These are phyloP conservation scores for Cyberlindnera euphorbiae DNA, from an alignment of 805 yeast species.

Conservation along the genomic window DNA sequence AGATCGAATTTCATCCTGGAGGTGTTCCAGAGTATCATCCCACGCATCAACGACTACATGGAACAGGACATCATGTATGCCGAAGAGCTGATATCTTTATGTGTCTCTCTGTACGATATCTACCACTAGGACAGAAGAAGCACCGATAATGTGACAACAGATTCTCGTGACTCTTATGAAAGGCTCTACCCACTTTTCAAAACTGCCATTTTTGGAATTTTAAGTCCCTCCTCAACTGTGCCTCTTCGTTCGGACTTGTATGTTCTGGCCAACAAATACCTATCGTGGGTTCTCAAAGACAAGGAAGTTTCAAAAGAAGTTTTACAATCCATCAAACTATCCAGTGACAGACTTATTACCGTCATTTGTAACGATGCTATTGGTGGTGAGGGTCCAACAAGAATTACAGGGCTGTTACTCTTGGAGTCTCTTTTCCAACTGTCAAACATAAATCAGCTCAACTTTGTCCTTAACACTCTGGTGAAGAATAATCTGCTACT, in stretches of 20 bases:
- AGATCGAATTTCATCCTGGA: constrained; percentile 66
- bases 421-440: constrained; percentile 62
- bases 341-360: constrained; percentile 60
- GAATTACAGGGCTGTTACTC: constrained; percentile 71
- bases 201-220: constrained; percentile 69
- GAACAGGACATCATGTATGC: constrained; percentile 63
- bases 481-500: constrained; percentile 62
- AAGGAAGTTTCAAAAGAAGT: constrained; percentile 42
- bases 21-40: constrained; percentile 69
- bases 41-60: constrained; percentile 71
- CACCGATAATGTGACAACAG: constrained; percentile 29
- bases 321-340: constrained; percentile 46
- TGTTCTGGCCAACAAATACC: constrained; percentile 60
- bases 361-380: constrained; percentile 74
- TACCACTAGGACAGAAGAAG: constrained; percentile 45
- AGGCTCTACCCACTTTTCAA: constrained; percentile 66
- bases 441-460: constrained; percentile 44
- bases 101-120: constrained; percentile 63
- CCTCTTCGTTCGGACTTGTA: constrained; percentile 75
- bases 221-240: constrained; percentile 63
- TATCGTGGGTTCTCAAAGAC: constrained; percentile 45
- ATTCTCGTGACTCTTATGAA: constrained; percentile 39
- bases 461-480: constrained; percentile 55
- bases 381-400: constrained; percentile 68
- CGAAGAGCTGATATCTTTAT: constrained; percentile 70